Conservation (phyloP, 176 grass and related monocot species). For the barley (Hordeum vulgare) region MorexV3_pseudomolecules_assembly NC_058522.1:50193757-50194256, state of each 20-base stretch:
- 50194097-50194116: slow-evolving; percentile 67
- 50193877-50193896: neutral
- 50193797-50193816: too few relatives aligned
- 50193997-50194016: slow-evolving; percentile 40
- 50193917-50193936: slow-evolving; percentile 68
- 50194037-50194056: neutral
- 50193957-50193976: slow-evolving; percentile 39
- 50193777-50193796: too few relatives aligned
- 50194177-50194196: slow-evolving; percentile 49
- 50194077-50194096: neutral
- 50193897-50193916: slow-evolving; percentile 43
- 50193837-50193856: neutral
- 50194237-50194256: slow-evolving; percentile 51
- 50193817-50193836: too few relatives aligned
- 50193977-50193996: slow-evolving; percentile 61
- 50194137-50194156: slow-evolving; percentile 63
- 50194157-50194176: slow-evolving; percentile 20
- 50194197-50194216: slow-evolving; percentile 53
- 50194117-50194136: slow-evolving; percentile 74
- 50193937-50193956: slow-evolving; percentile 64
- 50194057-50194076: neutral
- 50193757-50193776: too few relatives aligned
- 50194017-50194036: neutral
- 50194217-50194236: slow-evolving; percentile 45
- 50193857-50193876: slow-evolving; percentile 27